phyloP scores from a whole-genome alignment of 1,284 basidiomycete species.

The Trametes versicolor region DNA sequence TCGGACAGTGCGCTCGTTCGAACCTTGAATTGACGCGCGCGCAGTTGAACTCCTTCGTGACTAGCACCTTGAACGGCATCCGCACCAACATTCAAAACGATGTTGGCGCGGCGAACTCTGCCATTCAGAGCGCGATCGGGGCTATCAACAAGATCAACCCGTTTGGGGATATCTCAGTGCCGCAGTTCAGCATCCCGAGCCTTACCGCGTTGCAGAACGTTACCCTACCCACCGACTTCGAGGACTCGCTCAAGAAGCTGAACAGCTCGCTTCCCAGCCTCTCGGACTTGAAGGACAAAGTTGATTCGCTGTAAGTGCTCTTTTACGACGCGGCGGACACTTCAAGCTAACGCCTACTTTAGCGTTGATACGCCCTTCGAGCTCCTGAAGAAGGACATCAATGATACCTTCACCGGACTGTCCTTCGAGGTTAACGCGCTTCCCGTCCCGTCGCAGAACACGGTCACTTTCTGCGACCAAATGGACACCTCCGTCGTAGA shows the following conservation, averaged over 20 bases:
- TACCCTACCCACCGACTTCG: slow-evolving; percentile 83
- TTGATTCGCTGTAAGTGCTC: slow-evolving; percentile 75
- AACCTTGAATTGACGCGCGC: slow-evolving; percentile 3
- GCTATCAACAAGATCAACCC: slow-evolving; percentile 78
- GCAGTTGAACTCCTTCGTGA: slow-evolving; percentile 79
- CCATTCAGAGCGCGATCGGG: slow-evolving; percentile 71
- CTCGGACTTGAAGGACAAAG: slow-evolving; percentile 74
- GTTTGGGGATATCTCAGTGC: slow-evolving; percentile 62
- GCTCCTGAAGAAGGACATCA: slow-evolving; percentile 86
- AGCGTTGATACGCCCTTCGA: slow-evolving; percentile 91
- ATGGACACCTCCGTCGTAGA: slow-evolving; percentile 88
- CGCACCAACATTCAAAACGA: slow-evolving; percentile 78
- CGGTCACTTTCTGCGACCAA: slow-evolving; percentile 74
- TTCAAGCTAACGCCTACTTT: slow-evolving; percentile 30
- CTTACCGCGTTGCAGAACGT: slow-evolving; percentile 82
- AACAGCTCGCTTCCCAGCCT: slow-evolving; percentile 88
- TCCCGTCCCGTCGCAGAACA: slow-evolving; percentile 76
- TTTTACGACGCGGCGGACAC: neutral
- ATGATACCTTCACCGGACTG: slow-evolving; percentile 80
- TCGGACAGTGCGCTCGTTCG: slow-evolving; percentile 26
- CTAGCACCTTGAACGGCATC: slow-evolving; percentile 66
- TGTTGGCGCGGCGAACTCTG: slow-evolving; percentile 73
- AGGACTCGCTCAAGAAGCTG: slow-evolving; percentile 75
- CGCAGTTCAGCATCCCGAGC: slow-evolving; percentile 78
- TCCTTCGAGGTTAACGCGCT: slow-evolving; percentile 75